phyloP scores from a whole-genome alignment of 345 rosid species.

The Citrus maxima region DNA sequence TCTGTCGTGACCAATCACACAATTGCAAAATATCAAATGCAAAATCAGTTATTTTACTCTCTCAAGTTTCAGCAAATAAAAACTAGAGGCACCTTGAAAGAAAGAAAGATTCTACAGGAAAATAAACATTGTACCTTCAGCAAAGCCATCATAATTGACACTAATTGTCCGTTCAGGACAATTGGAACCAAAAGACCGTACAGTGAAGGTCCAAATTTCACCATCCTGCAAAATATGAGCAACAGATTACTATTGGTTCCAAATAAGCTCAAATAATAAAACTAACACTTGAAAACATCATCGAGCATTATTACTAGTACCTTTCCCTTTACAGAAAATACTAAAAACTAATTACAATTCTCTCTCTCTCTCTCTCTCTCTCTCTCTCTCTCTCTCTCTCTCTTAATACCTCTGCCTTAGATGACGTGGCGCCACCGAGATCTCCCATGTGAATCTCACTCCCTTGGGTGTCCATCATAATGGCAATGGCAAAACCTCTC shows the following conservation, averaged over 20 bases:
- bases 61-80: not conserved
- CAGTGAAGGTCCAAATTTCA: constrained; percentile 64
- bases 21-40: not conserved
- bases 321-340: not conserved
- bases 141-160: constrained; percentile 68
- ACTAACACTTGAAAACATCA: not conserved
- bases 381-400: no score
- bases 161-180: constrained; percentile 50
- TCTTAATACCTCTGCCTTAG: constrained; percentile 53
- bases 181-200: constrained; percentile 45
- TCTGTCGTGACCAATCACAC: constrained; percentile 29
- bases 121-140: constrained; percentile 45
- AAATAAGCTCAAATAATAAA: not conserved
- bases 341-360: no score
- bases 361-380: no score
- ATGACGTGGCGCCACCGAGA: constrained; percentile 54
- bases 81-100: not conserved
- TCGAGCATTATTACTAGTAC: no score
- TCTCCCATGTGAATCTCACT: constrained; percentile 77
- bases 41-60: not conserved
- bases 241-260: not conserved
- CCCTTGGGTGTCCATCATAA: constrained; percentile 75
- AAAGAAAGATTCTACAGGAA: not conserved
- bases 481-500: constrained; percentile 59
- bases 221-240: constrained; percentile 41